Base-by-base conservation (phyloP, 257 asterid genomes). In the Buddleja alternifolia region DNA sequence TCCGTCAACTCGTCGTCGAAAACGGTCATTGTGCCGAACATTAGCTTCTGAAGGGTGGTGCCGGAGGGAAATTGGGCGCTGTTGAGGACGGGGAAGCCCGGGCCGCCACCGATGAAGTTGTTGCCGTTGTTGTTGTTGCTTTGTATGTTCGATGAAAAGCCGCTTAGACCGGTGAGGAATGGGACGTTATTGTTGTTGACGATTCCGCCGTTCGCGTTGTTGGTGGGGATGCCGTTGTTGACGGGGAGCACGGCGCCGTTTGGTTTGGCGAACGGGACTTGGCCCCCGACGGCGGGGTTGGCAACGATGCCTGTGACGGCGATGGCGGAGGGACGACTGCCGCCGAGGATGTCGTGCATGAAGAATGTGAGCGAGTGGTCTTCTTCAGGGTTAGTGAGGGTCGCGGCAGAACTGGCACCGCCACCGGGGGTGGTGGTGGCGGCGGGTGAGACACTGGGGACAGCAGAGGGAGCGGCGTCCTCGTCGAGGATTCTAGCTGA, bases 281-380 rank as follows among this genome's bases (percentile, higher is more conserved):
- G 92, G 1, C 97, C 96, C 2, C 95, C 78, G 1, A 81, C 73
- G 0, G 96, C 81, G 0, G 97, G 95, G 20, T 92, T 92, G 11
- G 95, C 85, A 1, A 88, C 97, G 3, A 92, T 70, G 0, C 97
- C 97, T 0, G 96, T 92, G 16, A 92, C 90, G 0, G 97, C 89
- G 21, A 89, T 76, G 52, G 95, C 97, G 0, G 96, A 85, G 61
- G 97, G 96, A 36, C 82, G 92, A 25, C 83, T 69, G 15, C 97
- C 97, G 4, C 97, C 97, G 1, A 92, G 90, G 11, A 89, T 87
- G 75, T 92, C 97, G 48, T 92, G 97, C 97, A 92, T 82, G 83
- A 84, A 92, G 78, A 89, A 92, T n/a, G 94, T 76, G 9, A 87
- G 77, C 1, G 82, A 24, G 60, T 86, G 88, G 37, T 78, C 90